Conservation (phyloP, 257 asterid genomes). For the Leonotis leonurus region DNA sequence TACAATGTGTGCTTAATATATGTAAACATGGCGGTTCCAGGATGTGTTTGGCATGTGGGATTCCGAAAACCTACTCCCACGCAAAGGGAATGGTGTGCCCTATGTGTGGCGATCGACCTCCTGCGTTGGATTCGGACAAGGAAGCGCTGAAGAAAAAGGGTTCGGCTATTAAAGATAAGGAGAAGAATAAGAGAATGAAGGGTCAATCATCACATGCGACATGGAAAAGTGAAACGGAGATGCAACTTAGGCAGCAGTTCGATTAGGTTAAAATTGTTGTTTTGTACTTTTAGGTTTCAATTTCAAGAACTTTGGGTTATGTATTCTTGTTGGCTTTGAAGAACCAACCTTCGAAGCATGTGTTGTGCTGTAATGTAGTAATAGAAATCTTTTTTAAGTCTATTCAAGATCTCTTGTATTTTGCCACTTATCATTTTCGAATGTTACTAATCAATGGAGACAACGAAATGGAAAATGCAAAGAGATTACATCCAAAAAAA, state of each 20-base stretch:
- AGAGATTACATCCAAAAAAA: too few relatives aligned
- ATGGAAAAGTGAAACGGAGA: slow-evolving; percentile 98
- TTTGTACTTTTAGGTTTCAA: not conserved
- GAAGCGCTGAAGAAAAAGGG: slow-evolving; percentile 65
- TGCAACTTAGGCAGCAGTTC: slow-evolving; percentile 96
- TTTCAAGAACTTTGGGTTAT: not conserved
- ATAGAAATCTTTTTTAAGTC: not conserved
- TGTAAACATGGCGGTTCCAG: slow-evolving; percentile 27
- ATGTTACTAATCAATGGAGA: too few relatives aligned
- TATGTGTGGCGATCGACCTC: slow-evolving; percentile 62
- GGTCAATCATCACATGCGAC: slow-evolving; percentile 95
- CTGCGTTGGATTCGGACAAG: slow-evolving; percentile 31
- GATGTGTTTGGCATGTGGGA: slow-evolving; percentile 76
- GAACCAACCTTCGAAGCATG: not conserved
- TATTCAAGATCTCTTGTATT: not conserved
- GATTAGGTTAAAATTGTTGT: slow-evolving; percentile 41
- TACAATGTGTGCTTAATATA: not conserved
- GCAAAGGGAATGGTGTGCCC: slow-evolving; percentile 78
- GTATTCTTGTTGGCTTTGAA: not conserved
- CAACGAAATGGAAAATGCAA: too few relatives aligned
- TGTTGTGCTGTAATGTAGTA: not conserved
- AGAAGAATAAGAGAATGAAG: slow-evolving; percentile 88
- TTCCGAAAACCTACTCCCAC: slow-evolving; percentile 74
- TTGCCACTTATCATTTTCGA: not conserved
- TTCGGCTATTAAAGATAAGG: slow-evolving; percentile 77